Evolutionary conservation across 2,329 filamentous ascomycete genomes (phyloP), one percentile per base, ranked within the genome.

Genomic region (Xylariales sp.): DNA sequence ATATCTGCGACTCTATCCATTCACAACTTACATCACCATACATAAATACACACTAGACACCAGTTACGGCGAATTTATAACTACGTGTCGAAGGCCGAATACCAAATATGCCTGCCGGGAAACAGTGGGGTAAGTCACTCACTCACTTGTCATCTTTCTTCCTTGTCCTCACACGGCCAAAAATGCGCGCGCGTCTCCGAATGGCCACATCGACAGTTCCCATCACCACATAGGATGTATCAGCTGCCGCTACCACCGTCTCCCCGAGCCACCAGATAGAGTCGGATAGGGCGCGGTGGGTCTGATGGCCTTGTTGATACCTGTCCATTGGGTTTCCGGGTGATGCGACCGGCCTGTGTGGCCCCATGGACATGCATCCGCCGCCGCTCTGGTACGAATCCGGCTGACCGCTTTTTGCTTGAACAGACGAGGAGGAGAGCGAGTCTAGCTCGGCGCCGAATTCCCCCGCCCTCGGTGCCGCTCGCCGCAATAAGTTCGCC

Each of bases 401-500:
- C 49, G 9, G 53, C 74, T 76, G 60, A 77, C 71, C 69, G 60
- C 69, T 71, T 43, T 54, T 72, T 74, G 70, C 59, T 18, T 34
- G 36, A 58, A 69, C 58, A 79, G 78, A 79, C 48, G 79, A 80
- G 18, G 81, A 82, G 69, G 78, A 80, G 10, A 79, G 79, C 39
- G 78, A 78, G 23, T 76, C 78, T 45, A 80, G 78, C 59, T 77
- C 76, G 64, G 73, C 76, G 65, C 75, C 78, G 30, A 71, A 78
- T 34, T 81, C 83, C 14, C 79, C 83, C 39, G 78, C 80, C 2
- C 74, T 79, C 55, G 79, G 76, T 46, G 78, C 78, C 65, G 75
- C 77, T 60, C 83, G 84, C 71, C 83, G 85, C 70, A 81, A 79
- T 72, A 93, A 96, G 83, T 97, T 97, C 78, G 94, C 96, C 75